Evolutionary conservation across 768 basidiomycete species (phyloP), one percentile per base, ranked within the genome.

Genomic region (Tubosaeta sp.): DNA sequence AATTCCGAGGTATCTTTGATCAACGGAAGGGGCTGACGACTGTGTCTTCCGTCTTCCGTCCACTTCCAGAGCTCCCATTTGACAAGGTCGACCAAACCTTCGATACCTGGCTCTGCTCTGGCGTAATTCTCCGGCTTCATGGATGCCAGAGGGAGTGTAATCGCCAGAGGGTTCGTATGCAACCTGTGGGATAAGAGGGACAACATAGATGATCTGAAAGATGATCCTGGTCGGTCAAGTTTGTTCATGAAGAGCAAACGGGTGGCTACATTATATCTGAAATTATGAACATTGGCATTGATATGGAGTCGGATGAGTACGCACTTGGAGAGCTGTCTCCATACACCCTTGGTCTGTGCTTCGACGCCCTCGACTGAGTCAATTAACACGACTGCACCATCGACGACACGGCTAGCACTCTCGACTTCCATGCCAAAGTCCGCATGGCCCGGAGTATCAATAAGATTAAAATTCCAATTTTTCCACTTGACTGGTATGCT

Each of bases 401-500:
- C 91, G 4, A 93, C 82, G 14, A 94, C 86, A 25, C 91, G 82
- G 61, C 90, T 93, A 8, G 92, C 92, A 60, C 90, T 89, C 69
- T 94, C 92, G 24, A 94, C 92, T 62, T 94, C 91, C 90, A 94
- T 93, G n/a, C 91, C 91, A 69, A 94, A 94, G 66, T 94, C 91
- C 5, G 90, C 92, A 69, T 94, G 91, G 31, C 91, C 91, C 14
- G 91, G 91, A 3, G 91, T 94, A 61, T 94, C 92, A 41, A 94
- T 84, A 40, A 94, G 78, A 63, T 93, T 94, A 69, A 89, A 86
- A 1, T 78, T 83, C 86, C 87, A 90, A 48, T 84, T 68, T 64
- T 84, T 86, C 90, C 90, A 92, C 62, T 79, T 77, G 34, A 91
- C 87, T 3, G 90, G 90, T 52, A 94, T 90, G 69, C 90, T 92